Evolutionary conservation across 1,284 basidiomycete species (phyloP), one percentile per base, ranked within the genome.

Genomic region (Inonotus hispidus): DNA sequence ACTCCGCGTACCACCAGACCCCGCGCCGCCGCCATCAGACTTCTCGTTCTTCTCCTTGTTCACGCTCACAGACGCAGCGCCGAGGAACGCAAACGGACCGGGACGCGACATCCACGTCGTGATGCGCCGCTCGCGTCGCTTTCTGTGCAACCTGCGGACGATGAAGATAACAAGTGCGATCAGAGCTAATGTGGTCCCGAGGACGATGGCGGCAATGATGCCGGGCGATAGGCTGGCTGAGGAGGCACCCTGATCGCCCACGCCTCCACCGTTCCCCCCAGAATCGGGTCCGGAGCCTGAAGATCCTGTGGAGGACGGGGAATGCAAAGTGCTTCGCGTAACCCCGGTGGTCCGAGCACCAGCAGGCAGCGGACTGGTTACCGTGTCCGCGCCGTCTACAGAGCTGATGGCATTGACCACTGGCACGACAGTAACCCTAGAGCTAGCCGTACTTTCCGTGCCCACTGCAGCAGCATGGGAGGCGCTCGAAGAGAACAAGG

Each of bases 201-300:
- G 25, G 13, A 29, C 39, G 35, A 62, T 59, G 27, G 57, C 61
- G 32, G 57, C 57, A 37, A 62, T 59, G 19, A 56, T 49, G 23
- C 57, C 61, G 19, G 56, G n/a, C 1, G 61, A 55, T 4, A 62
- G 37, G 10, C 35, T 56, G 13, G 43, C 10, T 3, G 55, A 43
- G 10, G 54, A 37, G 29, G 39, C 56, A 19, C 21, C 25, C 13
- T 27, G 41, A 14, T 49, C 50, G 16, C 43, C 58, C 39, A 37
- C 27, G 19, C 49, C 49, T 45, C 45, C 32, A 6, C 27, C 37
- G 25, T n/a, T n/a, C n/a, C 23, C 13, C 1, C 54, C 49, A 13
- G 60, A 62, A 11, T 46, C 39, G 14, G 60, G 53, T 14, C 38
- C 47, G 11, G 41, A 13, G 27, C 37, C 29, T 14, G 38, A 2